These are phyloP conservation scores for Pseudoperonospora humuli DNA, from an alignment of 352 stramenopile species.

Conservation along the genomic window DNA sequence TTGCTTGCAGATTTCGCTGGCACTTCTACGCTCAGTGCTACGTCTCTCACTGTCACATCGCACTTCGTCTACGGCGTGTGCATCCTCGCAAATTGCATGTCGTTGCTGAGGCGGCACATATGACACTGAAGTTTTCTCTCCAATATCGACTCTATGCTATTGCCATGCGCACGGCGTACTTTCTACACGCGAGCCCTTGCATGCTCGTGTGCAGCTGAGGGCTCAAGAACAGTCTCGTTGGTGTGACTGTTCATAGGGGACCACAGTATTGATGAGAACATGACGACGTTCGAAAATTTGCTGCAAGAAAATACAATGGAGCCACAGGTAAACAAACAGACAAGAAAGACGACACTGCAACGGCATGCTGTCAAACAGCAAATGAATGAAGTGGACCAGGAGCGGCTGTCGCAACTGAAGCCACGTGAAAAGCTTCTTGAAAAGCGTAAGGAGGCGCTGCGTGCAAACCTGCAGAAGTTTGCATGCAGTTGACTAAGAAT, in stretches of 20 bases:
- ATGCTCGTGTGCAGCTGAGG: constrained; percentile 60
- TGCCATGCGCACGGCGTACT: constrained; percentile 66
- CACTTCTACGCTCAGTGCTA: constrained; percentile 47
- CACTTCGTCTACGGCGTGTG: constrained; percentile 65
- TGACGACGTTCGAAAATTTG: constrained; percentile 64
- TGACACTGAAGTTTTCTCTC: constrained; percentile 59
- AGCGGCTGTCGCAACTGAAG: constrained; percentile 67
- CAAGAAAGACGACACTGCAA: constrained; percentile 58
- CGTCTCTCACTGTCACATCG: constrained; percentile 53
- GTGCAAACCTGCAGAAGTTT: constrained; percentile 57
- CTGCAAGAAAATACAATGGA: constrained; percentile 71
- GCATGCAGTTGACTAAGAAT: constrained; percentile 28
- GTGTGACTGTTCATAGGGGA: constrained; percentile 76
- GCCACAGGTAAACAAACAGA: constrained; percentile 53
- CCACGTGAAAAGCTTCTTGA: constrained; percentile 55
- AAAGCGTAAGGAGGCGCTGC: constrained; percentile 56
- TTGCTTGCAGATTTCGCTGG: constrained; percentile 45
- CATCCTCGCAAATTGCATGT: constrained; percentile 56
- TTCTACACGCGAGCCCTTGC: constrained; percentile 75
- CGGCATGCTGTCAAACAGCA: constrained; percentile 52
- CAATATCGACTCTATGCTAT: constrained; percentile 47
- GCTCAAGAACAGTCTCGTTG: constrained; percentile 59
- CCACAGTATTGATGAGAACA: constrained; percentile 56
- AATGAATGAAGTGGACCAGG: constrained; percentile 61
- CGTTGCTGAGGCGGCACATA: constrained; percentile 69